Evolutionary conservation across 2,329 filamentous ascomycete species (phyloP).

Genomic region (Incumbomyces lentus): DNA sequence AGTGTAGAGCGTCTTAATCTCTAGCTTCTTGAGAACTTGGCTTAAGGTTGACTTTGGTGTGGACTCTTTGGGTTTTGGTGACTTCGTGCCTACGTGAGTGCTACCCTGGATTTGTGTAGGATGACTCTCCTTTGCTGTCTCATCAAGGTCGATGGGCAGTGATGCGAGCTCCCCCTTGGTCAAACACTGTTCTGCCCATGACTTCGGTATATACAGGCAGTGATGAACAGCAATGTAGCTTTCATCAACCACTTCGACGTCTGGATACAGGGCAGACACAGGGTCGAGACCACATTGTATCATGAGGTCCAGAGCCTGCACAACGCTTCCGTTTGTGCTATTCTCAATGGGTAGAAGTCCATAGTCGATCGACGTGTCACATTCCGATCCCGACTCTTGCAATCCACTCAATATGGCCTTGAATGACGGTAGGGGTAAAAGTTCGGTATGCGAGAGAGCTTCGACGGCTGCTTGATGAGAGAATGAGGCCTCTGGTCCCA

Average conservation of each 20-base stretch:
- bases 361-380: slow-evolving; percentile 51
- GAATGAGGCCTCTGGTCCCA: slow-evolving; percentile 57
- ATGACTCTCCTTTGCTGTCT: neutral
- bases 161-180: slow-evolving; percentile 8
- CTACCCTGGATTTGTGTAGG: neutral
- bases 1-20: slow-evolving; percentile 71
- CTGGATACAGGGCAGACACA: slow-evolving; percentile 40
- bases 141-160: slow-evolving; percentile 13
- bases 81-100: slow-evolving; percentile 32
- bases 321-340: slow-evolving; percentile 84
- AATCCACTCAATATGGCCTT: slow-evolving; percentile 38
- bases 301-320: slow-evolving; percentile 80
- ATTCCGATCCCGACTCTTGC: slow-evolving; percentile 38
- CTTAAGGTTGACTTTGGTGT: neutral
- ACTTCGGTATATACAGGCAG: slow-evolving; percentile 54
- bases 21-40: slow-evolving; percentile 6
- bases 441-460: slow-evolving; percentile 9
- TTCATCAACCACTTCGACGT: slow-evolving; percentile 64
- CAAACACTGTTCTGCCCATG: slow-evolving; percentile 9
- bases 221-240: slow-evolving; percentile 81
- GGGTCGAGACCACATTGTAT: slow-evolving; percentile 53
- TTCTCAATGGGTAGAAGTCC: slow-evolving; percentile 95
- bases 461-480: slow-evolving; percentile 52
- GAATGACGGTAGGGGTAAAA: slow-evolving; percentile 13
- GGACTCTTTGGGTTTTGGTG: neutral